Base-by-base conservation (phyloP, 139 green algal genomes). In the Nannochloris sp. region DNA sequence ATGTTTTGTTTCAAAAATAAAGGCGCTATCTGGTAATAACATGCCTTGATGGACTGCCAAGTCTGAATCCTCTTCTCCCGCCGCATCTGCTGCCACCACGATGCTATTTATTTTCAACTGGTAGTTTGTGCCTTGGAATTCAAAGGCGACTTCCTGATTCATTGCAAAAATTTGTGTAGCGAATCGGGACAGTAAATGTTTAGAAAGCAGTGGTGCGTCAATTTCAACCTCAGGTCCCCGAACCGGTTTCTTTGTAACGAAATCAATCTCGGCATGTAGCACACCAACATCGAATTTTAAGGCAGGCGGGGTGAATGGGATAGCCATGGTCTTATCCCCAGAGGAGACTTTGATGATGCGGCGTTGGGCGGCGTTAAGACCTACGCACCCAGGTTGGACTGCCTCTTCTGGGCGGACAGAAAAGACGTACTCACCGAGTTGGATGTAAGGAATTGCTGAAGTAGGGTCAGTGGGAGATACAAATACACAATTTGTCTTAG, bases 111-210 rank as follows among this genome's bases (percentile, higher is more conserved):
- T 66, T 0, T 47, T 78, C 8, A 95, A 65, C 51, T 86, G 57
- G 60, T 86, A 95, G 73, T 95, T 96, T 60, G 54, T 75, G 24
- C 86, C 87, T 39, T 88, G 79, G 57, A 85, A 90, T 64, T 98
- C 92, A 69, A 97, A 97, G 0, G 84, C 81, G 0, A 92, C n/a
- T 38, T 88, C 74, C 73, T 98, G 92, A 4, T 76, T 72, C 2
- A 80, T 58, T 0, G 76, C 80, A 4, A 97, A 82, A 3, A 97
- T 67, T 82, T 94, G 77, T n/a, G 42, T 44, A 61, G 7, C 13
- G 85, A 92, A 91, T 19, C 66, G 62, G 19, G 69, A 63, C 4
- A 83, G 42, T 23, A 94, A 47, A 47, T 87, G 66, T 6, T 64
- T 65, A 54, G 81, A 85, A n/a, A 95, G 33, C 1, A 84, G 67